Evolutionary conservation across 345 rosid species (phyloP).

Genomic region (Punica granatum): DNA sequence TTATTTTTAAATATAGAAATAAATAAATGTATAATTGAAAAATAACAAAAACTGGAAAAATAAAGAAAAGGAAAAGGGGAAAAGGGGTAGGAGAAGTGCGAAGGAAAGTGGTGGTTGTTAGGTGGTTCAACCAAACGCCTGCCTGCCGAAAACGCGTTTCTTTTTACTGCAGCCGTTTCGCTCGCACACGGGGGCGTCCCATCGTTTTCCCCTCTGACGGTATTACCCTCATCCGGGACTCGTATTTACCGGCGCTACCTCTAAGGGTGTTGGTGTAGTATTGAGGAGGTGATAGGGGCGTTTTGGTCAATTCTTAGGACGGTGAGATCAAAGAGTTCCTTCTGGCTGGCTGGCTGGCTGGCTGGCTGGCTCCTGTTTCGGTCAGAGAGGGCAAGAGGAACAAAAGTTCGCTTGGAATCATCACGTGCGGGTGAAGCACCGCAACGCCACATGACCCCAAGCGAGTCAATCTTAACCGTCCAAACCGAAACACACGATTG

Average conservation of each 20-base stretch:
- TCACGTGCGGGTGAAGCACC: slow-evolving; percentile 22
- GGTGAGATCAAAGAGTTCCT: slow-evolving; percentile 15
- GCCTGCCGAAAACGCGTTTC: slow-evolving; percentile 82
- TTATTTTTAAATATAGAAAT: slow-evolving; percentile 2
- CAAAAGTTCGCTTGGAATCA: slow-evolving; percentile 11
- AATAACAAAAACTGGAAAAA: slow-evolving; percentile 1
- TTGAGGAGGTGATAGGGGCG: neutral
- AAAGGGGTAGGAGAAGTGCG: slow-evolving; percentile 23
- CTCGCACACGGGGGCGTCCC: neutral
- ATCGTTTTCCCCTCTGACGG: neutral
- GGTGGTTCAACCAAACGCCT: slow-evolving; percentile 96
- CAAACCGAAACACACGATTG: neutral
- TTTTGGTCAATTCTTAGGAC: slow-evolving; percentile 16
- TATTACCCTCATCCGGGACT: neutral
- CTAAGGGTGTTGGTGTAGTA: too few species aligned
- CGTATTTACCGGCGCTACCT: neutral
- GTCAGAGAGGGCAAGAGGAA: slow-evolving; percentile 24
- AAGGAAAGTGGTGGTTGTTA: slow-evolving; percentile 77
- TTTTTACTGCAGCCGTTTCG: slow-evolving; percentile 28
- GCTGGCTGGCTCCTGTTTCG: slow-evolving; percentile 16
- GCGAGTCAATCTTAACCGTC: slow-evolving; percentile 26
- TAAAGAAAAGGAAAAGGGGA: neutral
- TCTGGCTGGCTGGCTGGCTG: too few species aligned
- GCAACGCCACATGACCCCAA: neutral
- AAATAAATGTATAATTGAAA: slow-evolving; percentile 8